A percentile compares a stretch with the other conserved stretches of the same genome.
Conservation (phyloP, 768 basidiomycete genomes). For the Phylloporus arenicola region DNA sequence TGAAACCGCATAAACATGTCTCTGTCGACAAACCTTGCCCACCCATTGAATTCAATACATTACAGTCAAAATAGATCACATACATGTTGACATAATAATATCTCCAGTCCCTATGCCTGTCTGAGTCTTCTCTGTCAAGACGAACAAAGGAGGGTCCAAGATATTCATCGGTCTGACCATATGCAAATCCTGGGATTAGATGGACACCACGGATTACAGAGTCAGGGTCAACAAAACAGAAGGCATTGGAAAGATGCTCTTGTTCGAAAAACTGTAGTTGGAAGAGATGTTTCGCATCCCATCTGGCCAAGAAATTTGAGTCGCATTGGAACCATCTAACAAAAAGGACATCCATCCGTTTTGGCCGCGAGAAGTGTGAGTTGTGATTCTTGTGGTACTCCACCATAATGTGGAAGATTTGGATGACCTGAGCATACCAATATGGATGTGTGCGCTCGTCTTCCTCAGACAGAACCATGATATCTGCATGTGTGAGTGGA, state of each 20-base stretch:
- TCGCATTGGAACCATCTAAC: constrained; percentile 37
- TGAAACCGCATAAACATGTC: constrained; percentile 21
- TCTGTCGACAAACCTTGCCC: not conserved
- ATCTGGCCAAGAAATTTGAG: constrained; percentile 18
- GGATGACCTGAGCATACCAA: too few species aligned
- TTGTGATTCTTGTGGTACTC: not conserved
- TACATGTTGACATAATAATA: constrained; percentile 33
- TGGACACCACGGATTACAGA: constrained; percentile 37
- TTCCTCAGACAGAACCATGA: too few species aligned
- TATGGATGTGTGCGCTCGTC: constrained; percentile 26
- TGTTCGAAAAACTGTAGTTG: not conserved
- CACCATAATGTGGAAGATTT: constrained; percentile 10
- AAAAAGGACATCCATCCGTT: constrained; percentile 38
- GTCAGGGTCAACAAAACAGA: constrained; percentile 43
- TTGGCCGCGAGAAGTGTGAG: not conserved
- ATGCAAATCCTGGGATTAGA: constrained; percentile 37
- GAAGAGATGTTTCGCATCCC: constrained; percentile 10
- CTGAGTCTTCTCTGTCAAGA: not conserved
- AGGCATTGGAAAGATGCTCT: constrained; percentile 19
- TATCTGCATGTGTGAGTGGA: too few species aligned
- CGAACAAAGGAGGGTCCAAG: not conserved
- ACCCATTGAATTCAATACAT: not conserved
- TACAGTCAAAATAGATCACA: constrained; percentile 6
- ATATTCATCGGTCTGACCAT: constrained; percentile 11
- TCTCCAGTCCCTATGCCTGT: constrained; percentile 11